Base-by-base conservation (phyloP, 306 rosid genomes). In the Fagus crenata region DNA sequence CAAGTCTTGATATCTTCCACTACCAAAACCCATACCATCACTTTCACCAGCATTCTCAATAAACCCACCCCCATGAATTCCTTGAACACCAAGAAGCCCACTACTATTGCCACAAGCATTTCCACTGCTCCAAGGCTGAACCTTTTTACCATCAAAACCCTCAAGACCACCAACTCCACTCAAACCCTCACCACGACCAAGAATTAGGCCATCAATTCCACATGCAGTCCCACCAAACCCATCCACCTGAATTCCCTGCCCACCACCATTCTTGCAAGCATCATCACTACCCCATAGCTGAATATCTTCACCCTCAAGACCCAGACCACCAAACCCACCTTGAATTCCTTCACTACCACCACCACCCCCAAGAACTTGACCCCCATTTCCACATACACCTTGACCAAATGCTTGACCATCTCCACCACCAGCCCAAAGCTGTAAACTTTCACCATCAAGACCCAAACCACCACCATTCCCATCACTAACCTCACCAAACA, bases 401-500 rank as follows among this genome's bases (percentile, higher is more conserved):
- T 60, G 77, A 13, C 76, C 73, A 69, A 81, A 43, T 13, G 37
- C 80, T 22, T 71, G 75, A 22, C 80, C 85, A 77, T 75, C 80
- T 35, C 53, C 76, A 37, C 53, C 76, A 37, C 71, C 56, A 72
- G 17, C 68, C 73, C 75, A 75, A 73, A 82, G 85, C 35, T 73
- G 71, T 61, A 72, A 58, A 61, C 75, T 72, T 43, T n/a, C 59
- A 72, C 31, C 12, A 6, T 65, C 79, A 60, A 77, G 43, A 46
- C 51, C 51, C 28, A 22, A 22, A 71, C 81, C 77, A 17, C 68
- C 36, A 15, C 73, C 74, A 49, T 75, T 39, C 4, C 46, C 86
- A 43, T 71, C 74, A 42, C 71, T 36, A 67, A 32, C 83, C 77
- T 58, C 85, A 39, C 67, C 86, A 67, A 79, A 83, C 77, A 73